A percentile compares a stretch with the other conserved stretches of the same genome.
phyloP scores from a whole-genome alignment of 331 rosid genomes.

The Arachis monticola region DNA sequence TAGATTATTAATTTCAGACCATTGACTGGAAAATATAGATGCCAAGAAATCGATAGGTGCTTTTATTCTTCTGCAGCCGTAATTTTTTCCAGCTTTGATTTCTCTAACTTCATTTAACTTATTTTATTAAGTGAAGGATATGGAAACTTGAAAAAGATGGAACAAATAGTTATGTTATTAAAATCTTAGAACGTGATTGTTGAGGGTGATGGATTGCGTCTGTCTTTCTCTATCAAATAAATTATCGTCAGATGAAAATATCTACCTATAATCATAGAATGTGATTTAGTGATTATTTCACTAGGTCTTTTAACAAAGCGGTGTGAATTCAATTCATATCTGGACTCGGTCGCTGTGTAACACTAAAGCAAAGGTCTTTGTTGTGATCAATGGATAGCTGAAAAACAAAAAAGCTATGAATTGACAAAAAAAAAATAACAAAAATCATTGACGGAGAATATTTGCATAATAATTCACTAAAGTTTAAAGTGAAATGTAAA shows the following conservation, averaged over 20 bases:
- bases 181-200: background rate
- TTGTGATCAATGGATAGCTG: too few species aligned
- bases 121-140: background rate
- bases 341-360: too few species aligned
- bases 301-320: too few species aligned
- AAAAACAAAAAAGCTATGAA: too few species aligned
- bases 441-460: too few species aligned
- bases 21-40: constrained; percentile 39
- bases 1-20: constrained; percentile 24
- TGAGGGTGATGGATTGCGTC: background rate
- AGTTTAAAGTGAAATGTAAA: too few species aligned
- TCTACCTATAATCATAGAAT: background rate
- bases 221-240: background rate
- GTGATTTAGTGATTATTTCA: too few species aligned
- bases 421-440: too few species aligned
- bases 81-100: background rate
- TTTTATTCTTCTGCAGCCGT: background rate
- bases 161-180: background rate
- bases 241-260: too few species aligned
- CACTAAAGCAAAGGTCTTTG: too few species aligned
- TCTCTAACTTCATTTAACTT: background rate
- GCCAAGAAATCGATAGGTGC: constrained; percentile 18
- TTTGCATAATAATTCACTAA: too few species aligned
- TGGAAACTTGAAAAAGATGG: background rate
- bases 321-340: too few species aligned